Percentiles rank a stretch among this genome's conserved stretches.
phyloP scores from a whole-genome alignment of 805 yeast species.

The Myxozyma kluyveri region DNA sequence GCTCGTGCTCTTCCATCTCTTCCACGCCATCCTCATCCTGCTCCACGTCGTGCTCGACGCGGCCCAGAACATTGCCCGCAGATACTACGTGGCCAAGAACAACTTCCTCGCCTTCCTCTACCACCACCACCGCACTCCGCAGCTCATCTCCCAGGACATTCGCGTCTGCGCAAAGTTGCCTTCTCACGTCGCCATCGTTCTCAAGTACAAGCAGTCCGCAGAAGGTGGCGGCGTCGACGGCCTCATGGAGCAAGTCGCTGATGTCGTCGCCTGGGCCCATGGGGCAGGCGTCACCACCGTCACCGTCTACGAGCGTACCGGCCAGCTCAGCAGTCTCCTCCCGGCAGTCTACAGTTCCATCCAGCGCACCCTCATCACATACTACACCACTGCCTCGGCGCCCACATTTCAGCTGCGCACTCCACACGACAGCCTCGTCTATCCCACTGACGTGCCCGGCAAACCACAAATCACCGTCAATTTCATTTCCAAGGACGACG shows the following conservation, averaged over 20 bases:
- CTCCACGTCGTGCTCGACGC: conserved; percentile 26
- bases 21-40: conserved; percentile 22
- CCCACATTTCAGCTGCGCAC: conserved; percentile 17
- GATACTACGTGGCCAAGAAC: conserved; percentile 26
- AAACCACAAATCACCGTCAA: conserved; percentile 55
- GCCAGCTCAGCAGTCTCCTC: conserved; percentile 17
- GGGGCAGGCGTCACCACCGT: conserved; percentile 77
- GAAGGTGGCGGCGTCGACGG: conserved; percentile 90
- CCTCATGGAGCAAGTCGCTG: conserved; percentile 70
- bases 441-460: conserved; percentile 21
- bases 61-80: conserved; percentile 3
- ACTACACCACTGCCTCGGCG: conserved; percentile 15
- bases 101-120: conserved; percentile 28
- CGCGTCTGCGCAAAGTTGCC: conserved; percentile 73
- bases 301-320: conserved; percentile 62
- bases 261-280: conserved; percentile 80
- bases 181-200: conserved; percentile 67
- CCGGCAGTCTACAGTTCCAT: conserved; percentile 16
- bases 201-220: conserved; percentile 69
- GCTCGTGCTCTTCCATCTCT: conserved; percentile 21
- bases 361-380: conserved; percentile 14
- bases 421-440: conserved; percentile 11
- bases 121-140: conserved; percentile 56
- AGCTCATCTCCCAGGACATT: conserved; percentile 80
- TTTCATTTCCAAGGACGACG: conserved; percentile 73